Percentiles rank a stretch among this genome's conserved stretches.
These are phyloP conservation scores for Dichomitus squalens DNA, from an alignment of 1,284 basidiomycete genomes.

Conservation along the genomic window DNA sequence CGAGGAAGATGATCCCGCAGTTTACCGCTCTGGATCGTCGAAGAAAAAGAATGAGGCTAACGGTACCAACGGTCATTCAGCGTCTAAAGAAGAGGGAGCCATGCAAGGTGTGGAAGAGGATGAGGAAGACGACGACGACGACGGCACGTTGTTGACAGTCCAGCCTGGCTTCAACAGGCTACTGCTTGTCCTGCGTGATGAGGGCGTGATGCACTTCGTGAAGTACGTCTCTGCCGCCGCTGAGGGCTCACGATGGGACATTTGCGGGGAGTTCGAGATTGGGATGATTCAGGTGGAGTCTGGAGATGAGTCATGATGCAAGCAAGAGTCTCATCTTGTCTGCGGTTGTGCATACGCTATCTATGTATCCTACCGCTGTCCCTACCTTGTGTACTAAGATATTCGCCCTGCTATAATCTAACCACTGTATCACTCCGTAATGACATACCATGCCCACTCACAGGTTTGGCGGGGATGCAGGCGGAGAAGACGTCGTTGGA, in stretches of 20 bases:
- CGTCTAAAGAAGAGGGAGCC: conserved; percentile 17
- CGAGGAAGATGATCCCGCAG: conserved; percentile 92
- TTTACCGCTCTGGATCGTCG: conserved; percentile 76
- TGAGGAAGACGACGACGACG: conserved; percentile 73
- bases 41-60: conserved; percentile 37
- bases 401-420: background rate
- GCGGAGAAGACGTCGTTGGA: background rate
- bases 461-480: background rate
- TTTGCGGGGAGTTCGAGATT: conserved; percentile 88
- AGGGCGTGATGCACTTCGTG: conserved; percentile 91
- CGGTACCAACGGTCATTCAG: conserved; percentile 34
- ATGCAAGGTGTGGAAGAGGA: conserved; percentile 31
- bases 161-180: conserved; percentile 92
- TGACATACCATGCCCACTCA: conserved; percentile 16
- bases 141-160: conserved; percentile 86
- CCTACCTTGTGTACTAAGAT: conserved; percentile 7
- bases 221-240: conserved; percentile 92
- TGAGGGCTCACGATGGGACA: conserved; percentile 87
- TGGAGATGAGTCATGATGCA: conserved; percentile 17
- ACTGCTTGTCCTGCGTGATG: conserved; percentile 89
- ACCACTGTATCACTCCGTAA: conserved; percentile 24
- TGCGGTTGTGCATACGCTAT: background rate
- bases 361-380: background rate
- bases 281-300: conserved; percentile 62
- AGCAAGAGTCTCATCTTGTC: background rate